Base-by-base conservation (phyloP, 176 grass and related monocot species). In the Avena atlantica region DNA sequence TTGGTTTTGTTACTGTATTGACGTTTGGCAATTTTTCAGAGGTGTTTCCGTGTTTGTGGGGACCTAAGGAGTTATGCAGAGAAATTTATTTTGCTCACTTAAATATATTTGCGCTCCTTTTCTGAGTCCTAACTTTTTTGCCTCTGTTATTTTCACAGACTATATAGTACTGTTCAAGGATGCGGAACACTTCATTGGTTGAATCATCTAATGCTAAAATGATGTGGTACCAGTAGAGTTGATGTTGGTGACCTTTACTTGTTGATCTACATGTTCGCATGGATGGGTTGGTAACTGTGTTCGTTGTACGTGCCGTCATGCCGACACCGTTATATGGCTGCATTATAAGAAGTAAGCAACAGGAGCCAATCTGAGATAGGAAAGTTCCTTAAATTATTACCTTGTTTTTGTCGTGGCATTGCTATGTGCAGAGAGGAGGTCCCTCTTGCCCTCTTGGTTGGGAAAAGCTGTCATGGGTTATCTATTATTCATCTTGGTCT, bases 391-490 rank as follows among this genome's bases (percentile, higher is more conserved):
- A 12, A 82, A 70, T 55, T n/a, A 70, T 70, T 67, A 23, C 27
- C 24, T 81, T 81, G 37, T 56, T 36, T 52, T 82, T 82, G 16
- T 37, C 49, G 16, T 82, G 80, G 80, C 79, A 81, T 68, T 67
- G 25, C 79, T 87, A 34, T 93, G 84, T 89, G 81, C 85, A 36
- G 83, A 79, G 67, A 86, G 50, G 40, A 83, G 79, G 76, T 81
- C 62, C 59, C 53, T 93, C 36, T 76, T 89, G 17, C 74, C 52
- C 25, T 91, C 45, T 76, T 89, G 27, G 45, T 71, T 87, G 93
- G 84, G 66, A 88, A 85, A 87, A 55, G 81, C 34, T 93, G 80
- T 40, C 93, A 95, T 80, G 66, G 89, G 77, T 87, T 93, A 83
- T 84, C 72, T 20, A 85, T 89, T 20, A 85, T 89, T 82, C 86